Evolutionary conservation across 2,329 filamentous ascomycete species (phyloP), one percentile per base, ranked within the genome.

Genomic region (Onygena corvina): DNA sequence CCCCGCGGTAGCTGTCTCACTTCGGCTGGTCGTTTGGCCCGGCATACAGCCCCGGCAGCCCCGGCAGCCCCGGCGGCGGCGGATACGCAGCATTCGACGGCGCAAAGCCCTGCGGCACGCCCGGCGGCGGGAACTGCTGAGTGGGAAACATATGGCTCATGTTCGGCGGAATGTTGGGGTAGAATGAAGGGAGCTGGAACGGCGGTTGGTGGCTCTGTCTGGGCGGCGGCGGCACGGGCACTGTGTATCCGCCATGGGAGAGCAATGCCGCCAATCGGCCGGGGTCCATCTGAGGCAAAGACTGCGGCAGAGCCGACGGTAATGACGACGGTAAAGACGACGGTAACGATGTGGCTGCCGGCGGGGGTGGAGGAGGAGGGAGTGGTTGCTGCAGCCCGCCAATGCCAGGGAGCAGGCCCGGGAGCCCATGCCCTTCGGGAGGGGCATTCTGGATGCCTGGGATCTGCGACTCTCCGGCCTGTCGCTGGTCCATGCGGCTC

Each of bases 401-500:
- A 50, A 75, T 73, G 12, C 68, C 68, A 18, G 72, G 73, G 7
- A 76, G 59, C 18, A 68, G 45, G 56, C 67, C 59, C 49, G 58
- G 47, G 50, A 62, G 42, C 46, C 67, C 63, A 20, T 31, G 25
- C 62, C 72, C 65, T 45, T 73, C 65, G 72, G 76, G 31, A 78
- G 70, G 25, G 79, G 82, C 50, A 84, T 56, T 60, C 51, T 68
- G 76, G 69, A 62, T 78, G 61, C 47, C 70, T 60, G 65, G 76
- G 6, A 76, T 63, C 16, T 67, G 66, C 16, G 76, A 66, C 52
- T 77, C 79, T 25, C 79, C 67, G 16, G 77, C 83, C 76, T 84
- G 86, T 66, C 84, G 85, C 64, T 98, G 92, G 60, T 98, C 92
- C 48, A 93, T 83, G 38, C 96, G 75, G 2, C 87, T 89, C 56